Percentiles rank a stretch among this genome's conserved stretches.
Conservation (phyloP, 371 early-diverging fungal genomes). For the Quaeritorhiza haematococci region DNA sequence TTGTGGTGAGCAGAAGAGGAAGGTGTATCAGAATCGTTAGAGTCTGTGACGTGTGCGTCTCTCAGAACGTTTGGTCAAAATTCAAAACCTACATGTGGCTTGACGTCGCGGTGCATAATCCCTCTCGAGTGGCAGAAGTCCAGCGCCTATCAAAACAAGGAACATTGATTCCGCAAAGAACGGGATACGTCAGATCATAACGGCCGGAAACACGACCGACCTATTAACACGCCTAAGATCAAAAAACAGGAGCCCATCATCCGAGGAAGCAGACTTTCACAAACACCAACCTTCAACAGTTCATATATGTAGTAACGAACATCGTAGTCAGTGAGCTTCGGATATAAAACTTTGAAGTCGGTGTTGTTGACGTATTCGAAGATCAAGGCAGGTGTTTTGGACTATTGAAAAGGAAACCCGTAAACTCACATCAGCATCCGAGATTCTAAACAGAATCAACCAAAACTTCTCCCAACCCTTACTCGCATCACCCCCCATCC, state of each 20-base stretch:
- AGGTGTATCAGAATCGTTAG: too few relatives aligned
- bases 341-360: constrained; percentile 71
- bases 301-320: constrained; percentile 67
- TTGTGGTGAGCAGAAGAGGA: not conserved
- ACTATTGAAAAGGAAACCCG: constrained; percentile 41
- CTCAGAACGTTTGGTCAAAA: not conserved
- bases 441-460: not conserved
- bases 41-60: too few relatives aligned
- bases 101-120: constrained; percentile 62
- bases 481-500: not conserved
- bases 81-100: constrained; percentile 33
- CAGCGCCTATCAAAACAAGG: constrained; percentile 29
- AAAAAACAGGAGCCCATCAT: constrained; percentile 35
- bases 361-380: constrained; percentile 51
- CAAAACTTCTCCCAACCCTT: not conserved
- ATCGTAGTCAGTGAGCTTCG: constrained; percentile 84
- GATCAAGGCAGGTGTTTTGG: constrained; percentile 39
- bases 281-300: constrained; percentile 40
- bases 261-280: constrained; percentile 28
- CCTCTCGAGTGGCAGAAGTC: constrained; percentile 46
- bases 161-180: not conserved
- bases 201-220: not conserved
- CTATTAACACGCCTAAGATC: constrained; percentile 44
- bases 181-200: not conserved
- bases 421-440: too few relatives aligned